Conservation (phyloP, 1,139 yeast genomes). For the Kurtzmaniella quercitrusa region DNA sequence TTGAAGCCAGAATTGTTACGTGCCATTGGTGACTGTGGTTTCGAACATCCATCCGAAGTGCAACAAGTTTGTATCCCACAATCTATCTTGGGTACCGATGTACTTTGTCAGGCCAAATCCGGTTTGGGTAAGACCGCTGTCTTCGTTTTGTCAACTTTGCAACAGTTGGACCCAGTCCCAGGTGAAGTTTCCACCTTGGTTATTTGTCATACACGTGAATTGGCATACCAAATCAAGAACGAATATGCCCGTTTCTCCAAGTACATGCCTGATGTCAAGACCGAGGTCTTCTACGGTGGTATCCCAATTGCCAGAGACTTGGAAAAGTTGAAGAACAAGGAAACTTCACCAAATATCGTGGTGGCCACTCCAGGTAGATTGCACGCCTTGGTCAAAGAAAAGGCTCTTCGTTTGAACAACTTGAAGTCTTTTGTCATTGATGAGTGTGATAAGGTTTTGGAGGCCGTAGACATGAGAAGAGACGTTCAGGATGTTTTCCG, state of each 20-base stretch:
- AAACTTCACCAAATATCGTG: conserved; percentile 92
- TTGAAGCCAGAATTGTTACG: conserved; percentile 94
- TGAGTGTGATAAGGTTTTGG: conserved; percentile 98
- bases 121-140: conserved; percentile 99
- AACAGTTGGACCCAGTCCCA: conserved; percentile 95
- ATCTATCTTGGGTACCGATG: conserved; percentile 96
- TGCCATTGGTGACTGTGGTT: conserved; percentile 99
- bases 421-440: conserved; percentile 95
- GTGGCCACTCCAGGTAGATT: conserved; percentile 99
- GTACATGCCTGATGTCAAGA: conserved; percentile 96
- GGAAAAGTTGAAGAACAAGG: conserved; percentile 86
- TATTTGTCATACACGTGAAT: conserved; percentile 96
- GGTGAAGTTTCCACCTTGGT: conserved; percentile 95
- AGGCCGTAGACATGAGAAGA: conserved; percentile 91
- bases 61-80: conserved; percentile 99
- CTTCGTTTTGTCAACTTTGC: conserved; percentile 91
- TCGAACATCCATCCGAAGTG: conserved; percentile 99
- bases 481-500: conserved; percentile 98
- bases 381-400: conserved; percentile 90
- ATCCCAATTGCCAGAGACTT: conserved; percentile 82
- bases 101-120: conserved; percentile 97
- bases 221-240: conserved; percentile 97
- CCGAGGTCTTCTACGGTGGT: conserved; percentile 98
- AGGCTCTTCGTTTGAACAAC: conserved; percentile 79
- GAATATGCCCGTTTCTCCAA: conserved; percentile 97